Conservation (phyloP, 1,284 basidiomycete species). For the Irpex lacteus region DNA sequence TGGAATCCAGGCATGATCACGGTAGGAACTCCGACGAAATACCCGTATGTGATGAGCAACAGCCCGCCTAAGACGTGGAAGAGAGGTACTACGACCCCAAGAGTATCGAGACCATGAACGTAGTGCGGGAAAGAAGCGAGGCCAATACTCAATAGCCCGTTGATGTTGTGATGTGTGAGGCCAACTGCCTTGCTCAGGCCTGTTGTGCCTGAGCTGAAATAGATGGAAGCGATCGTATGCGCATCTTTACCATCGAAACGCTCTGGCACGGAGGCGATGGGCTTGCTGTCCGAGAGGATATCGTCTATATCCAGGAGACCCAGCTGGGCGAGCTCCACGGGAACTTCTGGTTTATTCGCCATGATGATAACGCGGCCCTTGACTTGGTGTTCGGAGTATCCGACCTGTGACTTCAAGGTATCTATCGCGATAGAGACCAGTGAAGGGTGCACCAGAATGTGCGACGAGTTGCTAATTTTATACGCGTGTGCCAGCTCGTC, state of each 20-base stretch:
- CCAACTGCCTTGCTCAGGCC: constrained; percentile 9
- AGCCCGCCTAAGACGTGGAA: constrained; percentile 47
- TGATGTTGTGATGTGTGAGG: constrained; percentile 4
- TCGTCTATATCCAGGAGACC: constrained; percentile 12
- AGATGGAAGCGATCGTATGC: constrained; percentile 3
- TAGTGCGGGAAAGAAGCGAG: not conserved
- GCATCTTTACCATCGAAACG: constrained; percentile 21
- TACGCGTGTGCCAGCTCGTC: too few relatives aligned
- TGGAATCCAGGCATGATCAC: constrained; percentile 76
- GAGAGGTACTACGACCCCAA: constrained; percentile 46
- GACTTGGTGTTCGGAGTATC: too few relatives aligned
- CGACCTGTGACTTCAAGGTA: too few relatives aligned
- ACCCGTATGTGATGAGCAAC: constrained; percentile 52
- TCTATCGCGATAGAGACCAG: too few relatives aligned
- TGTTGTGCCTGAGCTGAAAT: constrained; percentile 10
- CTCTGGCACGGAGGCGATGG: not conserved
- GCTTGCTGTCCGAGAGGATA: constrained; percentile 15
- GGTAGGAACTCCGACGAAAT: constrained; percentile 55
- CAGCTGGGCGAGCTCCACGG: constrained; percentile 3
- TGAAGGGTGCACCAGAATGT: too few relatives aligned
- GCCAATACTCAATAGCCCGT: not conserved
- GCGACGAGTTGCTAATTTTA: too few relatives aligned
- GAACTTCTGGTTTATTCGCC: constrained; percentile 11
- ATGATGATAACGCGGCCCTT: constrained; percentile 24
- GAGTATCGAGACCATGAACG: constrained; percentile 24